Base-by-base conservation (phyloP, 305 asterid genomes). In the Fraxinus platypoda region DNA sequence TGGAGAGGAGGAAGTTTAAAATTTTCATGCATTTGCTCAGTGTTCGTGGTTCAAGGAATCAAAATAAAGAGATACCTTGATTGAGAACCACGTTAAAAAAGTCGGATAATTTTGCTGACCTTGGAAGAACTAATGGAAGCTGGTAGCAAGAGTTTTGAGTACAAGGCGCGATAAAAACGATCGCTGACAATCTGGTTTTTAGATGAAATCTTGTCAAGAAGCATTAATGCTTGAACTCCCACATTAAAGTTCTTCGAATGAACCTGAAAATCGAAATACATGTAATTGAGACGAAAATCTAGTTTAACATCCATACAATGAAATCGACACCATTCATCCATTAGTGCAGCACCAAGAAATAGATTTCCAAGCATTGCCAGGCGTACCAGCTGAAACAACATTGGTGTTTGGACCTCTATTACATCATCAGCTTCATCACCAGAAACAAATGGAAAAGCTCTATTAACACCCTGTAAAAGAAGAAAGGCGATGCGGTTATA, bases 221-320 rank as follows among this genome's bases (percentile, higher is more conserved):
- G 98, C 97, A 96, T 92, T 81, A 96, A 81, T 79, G 99, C 97
- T 90, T 94, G 98, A 86, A 96, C 94, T 85, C 98, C 98, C 83
- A 96, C 94, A 73, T 96, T 96, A 85, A 96, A 94, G 91, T 92
- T 96, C 90, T 84, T 93, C 17, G 99, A 96, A 84, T 94, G 98
- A 86, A 91, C 99, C 99, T 95, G 89, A 76, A 79, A 74, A 85
- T 79, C 35, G 78, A 83, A 75, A 78, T 54, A 46, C 79, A 82
- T 25, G 80, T n/a, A 76, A 66, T 46, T 78, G 59, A 68, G 52
- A 78, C 76, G 62, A 84, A 82, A 76, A 86, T 78, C 52, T n/a
- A n/a, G 21, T 54, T 81, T 25, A 57, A 21, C 11, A 37, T 80
- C 17, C 70, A 80, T 19, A 19, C 49, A 74, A 12, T 25, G 17